Evolutionary conservation across 2,329 filamentous ascomycete genomes (phyloP).

Genomic region (Dactylonectria estremocensis): DNA sequence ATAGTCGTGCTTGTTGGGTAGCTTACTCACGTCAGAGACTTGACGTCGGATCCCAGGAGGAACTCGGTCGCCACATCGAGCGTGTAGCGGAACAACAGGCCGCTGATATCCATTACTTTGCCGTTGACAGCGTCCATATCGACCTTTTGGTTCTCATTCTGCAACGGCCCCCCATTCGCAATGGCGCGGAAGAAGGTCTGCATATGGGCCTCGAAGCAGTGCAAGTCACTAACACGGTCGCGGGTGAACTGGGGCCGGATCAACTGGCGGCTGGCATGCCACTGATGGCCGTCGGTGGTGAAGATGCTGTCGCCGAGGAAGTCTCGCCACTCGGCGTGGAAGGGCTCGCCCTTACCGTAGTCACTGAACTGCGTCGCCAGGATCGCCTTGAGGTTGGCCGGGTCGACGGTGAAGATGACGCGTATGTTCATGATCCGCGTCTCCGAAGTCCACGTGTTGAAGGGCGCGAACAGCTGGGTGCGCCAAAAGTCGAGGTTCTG

Average conservation of each 20-base stretch:
- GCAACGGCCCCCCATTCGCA: slow-evolving; percentile 68
- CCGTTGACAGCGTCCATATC: slow-evolving; percentile 75
- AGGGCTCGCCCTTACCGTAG: slow-evolving; percentile 85
- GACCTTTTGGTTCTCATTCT: slow-evolving; percentile 75
- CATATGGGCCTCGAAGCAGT: slow-evolving; percentile 86
- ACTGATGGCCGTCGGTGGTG: slow-evolving; percentile 83
- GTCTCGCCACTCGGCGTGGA: slow-evolving; percentile 81
- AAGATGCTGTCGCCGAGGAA: slow-evolving; percentile 85
- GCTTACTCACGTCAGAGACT: slow-evolving; percentile 67
- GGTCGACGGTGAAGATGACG: slow-evolving; percentile 84
- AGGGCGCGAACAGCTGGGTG: slow-evolving; percentile 60
- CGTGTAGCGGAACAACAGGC: slow-evolving; percentile 88
- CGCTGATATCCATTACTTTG: slow-evolving; percentile 76
- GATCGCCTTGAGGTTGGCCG: slow-evolving; percentile 92
- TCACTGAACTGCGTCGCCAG: slow-evolving; percentile 89
- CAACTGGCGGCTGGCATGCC: slow-evolving; percentile 86
- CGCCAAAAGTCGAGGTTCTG: slow-evolving; percentile 75
- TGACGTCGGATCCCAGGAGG: slow-evolving; percentile 83
- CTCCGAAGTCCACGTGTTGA: slow-evolving; percentile 72
- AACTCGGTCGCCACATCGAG: slow-evolving; percentile 92
- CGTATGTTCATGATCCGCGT: slow-evolving; percentile 68
- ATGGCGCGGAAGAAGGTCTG: slow-evolving; percentile 80
- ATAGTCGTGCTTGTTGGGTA: not conserved
- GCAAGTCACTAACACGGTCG: slow-evolving; percentile 85
- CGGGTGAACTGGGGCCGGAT: slow-evolving; percentile 90